phyloP scores from a whole-genome alignment of 2,329 filamentous ascomycete species.

The Pseudocercospora vitis region DNA sequence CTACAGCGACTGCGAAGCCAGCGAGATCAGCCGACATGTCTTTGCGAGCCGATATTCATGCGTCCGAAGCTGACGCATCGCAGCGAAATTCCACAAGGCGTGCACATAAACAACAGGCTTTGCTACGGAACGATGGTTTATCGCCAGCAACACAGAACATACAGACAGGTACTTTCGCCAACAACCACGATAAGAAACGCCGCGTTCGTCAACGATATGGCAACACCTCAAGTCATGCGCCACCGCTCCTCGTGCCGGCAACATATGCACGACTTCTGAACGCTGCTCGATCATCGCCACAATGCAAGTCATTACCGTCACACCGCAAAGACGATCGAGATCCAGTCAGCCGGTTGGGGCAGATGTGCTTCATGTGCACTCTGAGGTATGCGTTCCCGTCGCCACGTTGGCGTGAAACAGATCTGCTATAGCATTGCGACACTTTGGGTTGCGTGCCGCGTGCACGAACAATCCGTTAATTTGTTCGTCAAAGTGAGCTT shows the following conservation, averaged over 20 bases:
- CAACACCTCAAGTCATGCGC: background rate
- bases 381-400: background rate
- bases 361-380: conserved; percentile 4
- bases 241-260: background rate
- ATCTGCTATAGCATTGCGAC: background rate
- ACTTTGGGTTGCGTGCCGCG: conserved; percentile 1
- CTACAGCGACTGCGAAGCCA: background rate
- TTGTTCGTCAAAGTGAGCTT: background rate
- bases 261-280: background rate
- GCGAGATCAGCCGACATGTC: background rate
- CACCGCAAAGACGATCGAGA: background rate
- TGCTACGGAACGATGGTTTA: too few relatives aligned
- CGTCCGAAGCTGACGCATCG: too few relatives aligned
- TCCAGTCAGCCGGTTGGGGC: background rate
- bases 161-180: too few relatives aligned
- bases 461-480: background rate
- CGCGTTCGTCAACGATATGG: background rate
- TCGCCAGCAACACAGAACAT: too few relatives aligned
- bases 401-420: background rate
- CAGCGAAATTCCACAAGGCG: too few relatives aligned
- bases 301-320: background rate
- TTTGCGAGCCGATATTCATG: background rate
- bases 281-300: background rate
- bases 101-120: too few relatives aligned
- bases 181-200: too few relatives aligned